phyloP scores from a whole-genome alignment of 2,329 filamentous ascomycete genomes.

The Sarocladium kiliense region DNA sequence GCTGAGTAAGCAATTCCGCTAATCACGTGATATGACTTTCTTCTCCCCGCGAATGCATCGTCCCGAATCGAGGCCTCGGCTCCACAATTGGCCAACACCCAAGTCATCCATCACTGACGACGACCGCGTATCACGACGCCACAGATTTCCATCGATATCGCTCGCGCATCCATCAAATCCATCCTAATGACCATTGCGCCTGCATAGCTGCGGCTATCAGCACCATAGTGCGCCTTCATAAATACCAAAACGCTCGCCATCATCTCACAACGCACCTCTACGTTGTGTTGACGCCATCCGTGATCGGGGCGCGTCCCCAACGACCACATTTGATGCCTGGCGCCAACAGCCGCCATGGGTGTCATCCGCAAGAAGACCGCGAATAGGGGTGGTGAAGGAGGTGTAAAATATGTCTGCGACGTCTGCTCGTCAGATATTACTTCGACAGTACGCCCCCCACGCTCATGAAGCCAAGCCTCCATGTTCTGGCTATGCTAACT shows the following conservation, averaged over 20 bases:
- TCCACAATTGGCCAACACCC: slow-evolving; percentile 5
- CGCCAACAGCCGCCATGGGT: slow-evolving; percentile 55
- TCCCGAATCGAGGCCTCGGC: not conserved
- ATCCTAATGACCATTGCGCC: not conserved
- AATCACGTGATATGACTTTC: not conserved
- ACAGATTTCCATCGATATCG: not conserved
- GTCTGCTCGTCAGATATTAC: slow-evolving; percentile 96
- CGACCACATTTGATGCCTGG: not conserved
- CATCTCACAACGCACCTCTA: too few relatives aligned
- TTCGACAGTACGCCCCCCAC: slow-evolving; percentile 66
- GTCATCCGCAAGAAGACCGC: slow-evolving; percentile 95
- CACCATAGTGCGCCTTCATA: too few relatives aligned
- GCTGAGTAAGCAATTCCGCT: not conserved
- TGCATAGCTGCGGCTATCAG: too few relatives aligned
- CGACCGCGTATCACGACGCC: not conserved
- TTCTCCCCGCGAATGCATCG: not conserved
- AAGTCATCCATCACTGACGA: slow-evolving; percentile 2
- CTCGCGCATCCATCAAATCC: not conserved
- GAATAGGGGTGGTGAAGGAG: slow-evolving; percentile 76
- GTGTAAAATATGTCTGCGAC: slow-evolving; percentile 95
- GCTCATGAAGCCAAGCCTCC: slow-evolving; percentile 9
- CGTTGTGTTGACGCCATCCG: not conserved
- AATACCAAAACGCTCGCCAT: too few relatives aligned
- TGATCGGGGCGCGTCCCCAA: slow-evolving; percentile 1
- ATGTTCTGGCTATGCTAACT: slow-evolving; percentile 5